Conservation (phyloP, 208 protist genomes). For the Wallacemonas sp. region DNA sequence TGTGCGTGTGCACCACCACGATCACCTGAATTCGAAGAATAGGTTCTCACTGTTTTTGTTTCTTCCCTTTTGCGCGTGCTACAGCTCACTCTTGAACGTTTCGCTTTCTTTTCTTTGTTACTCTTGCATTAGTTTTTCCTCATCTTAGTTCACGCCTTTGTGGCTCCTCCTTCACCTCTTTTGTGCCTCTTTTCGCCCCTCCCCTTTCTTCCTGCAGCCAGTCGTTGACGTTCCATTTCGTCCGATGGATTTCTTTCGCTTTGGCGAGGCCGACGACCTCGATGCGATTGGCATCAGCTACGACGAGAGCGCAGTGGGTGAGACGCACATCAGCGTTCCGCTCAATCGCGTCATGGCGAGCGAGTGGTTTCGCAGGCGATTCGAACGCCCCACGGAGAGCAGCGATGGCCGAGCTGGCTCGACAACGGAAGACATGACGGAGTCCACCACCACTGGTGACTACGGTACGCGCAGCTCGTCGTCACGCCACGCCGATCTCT, state of each 20-base stretch:
- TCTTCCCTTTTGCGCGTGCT: too few relatives aligned
- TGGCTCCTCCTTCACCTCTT: too few relatives aligned
- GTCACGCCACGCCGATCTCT: slow-evolving; percentile 29
- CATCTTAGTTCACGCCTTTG: too few relatives aligned
- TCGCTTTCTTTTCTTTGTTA: too few relatives aligned
- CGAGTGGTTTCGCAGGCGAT: slow-evolving; percentile 8
- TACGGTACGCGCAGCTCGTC: slow-evolving; percentile 34
- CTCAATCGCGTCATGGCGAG: slow-evolving; percentile 9
- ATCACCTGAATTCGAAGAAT: too few relatives aligned
- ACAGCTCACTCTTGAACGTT: too few relatives aligned
- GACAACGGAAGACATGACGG: slow-evolving; percentile 39
- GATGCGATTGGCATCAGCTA: slow-evolving; percentile 14
- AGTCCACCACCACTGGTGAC: slow-evolving; percentile 46
- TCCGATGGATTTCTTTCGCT: slow-evolving; percentile 19
- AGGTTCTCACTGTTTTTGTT: too few relatives aligned
- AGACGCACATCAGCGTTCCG: slow-evolving; percentile 9
- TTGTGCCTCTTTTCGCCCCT: too few relatives aligned
- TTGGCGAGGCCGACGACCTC: background rate
- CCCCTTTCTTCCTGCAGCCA: too few relatives aligned
- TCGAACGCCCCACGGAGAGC: slow-evolving; percentile 1
- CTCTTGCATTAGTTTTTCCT: too few relatives aligned
- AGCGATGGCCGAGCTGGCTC: slow-evolving; percentile 16
- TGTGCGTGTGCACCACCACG: too few relatives aligned
- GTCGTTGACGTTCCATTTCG: too few relatives aligned
- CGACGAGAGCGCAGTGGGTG: slow-evolving; percentile 1